Evolutionary conservation across 1,284 basidiomycete species (phyloP), one percentile per base, ranked within the genome.

Genomic region (Rhizoctonia solani): DNA sequence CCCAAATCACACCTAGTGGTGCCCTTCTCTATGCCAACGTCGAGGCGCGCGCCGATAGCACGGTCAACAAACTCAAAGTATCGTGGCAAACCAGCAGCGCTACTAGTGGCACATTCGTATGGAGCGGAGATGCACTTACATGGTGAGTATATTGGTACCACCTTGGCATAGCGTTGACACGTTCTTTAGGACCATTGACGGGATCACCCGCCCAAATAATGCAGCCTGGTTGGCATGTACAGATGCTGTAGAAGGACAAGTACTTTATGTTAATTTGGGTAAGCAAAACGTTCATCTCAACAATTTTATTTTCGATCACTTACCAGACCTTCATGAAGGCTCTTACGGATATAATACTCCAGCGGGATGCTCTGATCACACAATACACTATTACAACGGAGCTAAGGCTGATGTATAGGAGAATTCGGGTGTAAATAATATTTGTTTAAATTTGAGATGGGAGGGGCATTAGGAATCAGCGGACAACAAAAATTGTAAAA

Each of bases 331-430:
- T 19, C 47, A 21, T 21, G 23, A 30, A 68, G 59, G 63, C 13
- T 37, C 68, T 11, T 87, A 87, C 72, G 76, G 72, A 41, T 86
- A 85, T 74, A 75, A 79, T 75, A 87, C 85, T 0, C 85, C 85
- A 1, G 78, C 84, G 11, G 74, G 74, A 54, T 75, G 74, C 72
- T 82, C 83, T 4, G 85, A 86, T 73, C 79, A 86, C 76, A 86
- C 85, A 0, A 83, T 87, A 68, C 83, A 86, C 72, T 85, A 82
- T 11, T 87, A 86, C 75, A 86, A 85, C 3, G 85, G 83, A 5
- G 73, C 79, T 1, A 77, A 75, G 16, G 76, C 79, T 13, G 77
- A 74, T 53, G 47, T 58, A 16, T 70, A 58, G 59, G 30, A 41
- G 50, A 30, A 54, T 39, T 19, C 39, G 9, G 50, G 37, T 25